Base-by-base conservation (phyloP, 2,329 filamentous ascomycete genomes). In the Sporothrix euskadiensis region DNA sequence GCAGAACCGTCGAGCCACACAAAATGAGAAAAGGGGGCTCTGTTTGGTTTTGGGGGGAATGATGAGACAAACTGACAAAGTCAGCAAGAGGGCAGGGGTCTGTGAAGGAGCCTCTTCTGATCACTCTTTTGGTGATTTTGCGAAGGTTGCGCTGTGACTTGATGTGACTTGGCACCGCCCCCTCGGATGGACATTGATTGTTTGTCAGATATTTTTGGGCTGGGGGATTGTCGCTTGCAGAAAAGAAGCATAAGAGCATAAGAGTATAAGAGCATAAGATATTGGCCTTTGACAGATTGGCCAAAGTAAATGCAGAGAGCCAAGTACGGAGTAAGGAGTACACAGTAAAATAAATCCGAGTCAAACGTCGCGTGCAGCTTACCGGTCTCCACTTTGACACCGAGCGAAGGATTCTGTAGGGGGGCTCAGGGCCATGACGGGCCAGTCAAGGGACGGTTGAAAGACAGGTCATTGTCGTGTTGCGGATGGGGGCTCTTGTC, bases 331-430 rank as follows among this genome's bases (percentile, higher is more conserved):
- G 6, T 6, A 26, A 1, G 26, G 26, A 26, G 26, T 26, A 26
- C 26, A 26, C 2, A 26, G 26, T 26, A 26, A 26, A 26, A 26
- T 26, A 26, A 1, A 26, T 26, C 26, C 26, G 26, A 26, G 52
- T 26, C 3, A 26, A 26, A 26, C 52, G 22, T 26, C 52, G 52
- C 52, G 2, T 56, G 52, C 52, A 54, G 8, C 22, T 26, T 30
- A 9, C 14, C n/a, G 30, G 54, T 9, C 56, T 16, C 56, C 30
- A 30, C 52, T 30, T 35, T 59, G 56, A 35, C 54, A 57, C 56
- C 56, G 56, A 59, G 56, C 26, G 54, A 57, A 57, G 54, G 26
- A 57, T 57, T 59, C 56, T 35, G 56, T 14, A 59, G 30, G 56
- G 56, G 56, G 52, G 5, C 52, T 30, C 22, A 56, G 22, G 22